Evolutionary conservation across 208 protist genomes (phyloP), one percentile per base, ranked within the genome.

Genomic region (Leishmania turanica): DNA sequence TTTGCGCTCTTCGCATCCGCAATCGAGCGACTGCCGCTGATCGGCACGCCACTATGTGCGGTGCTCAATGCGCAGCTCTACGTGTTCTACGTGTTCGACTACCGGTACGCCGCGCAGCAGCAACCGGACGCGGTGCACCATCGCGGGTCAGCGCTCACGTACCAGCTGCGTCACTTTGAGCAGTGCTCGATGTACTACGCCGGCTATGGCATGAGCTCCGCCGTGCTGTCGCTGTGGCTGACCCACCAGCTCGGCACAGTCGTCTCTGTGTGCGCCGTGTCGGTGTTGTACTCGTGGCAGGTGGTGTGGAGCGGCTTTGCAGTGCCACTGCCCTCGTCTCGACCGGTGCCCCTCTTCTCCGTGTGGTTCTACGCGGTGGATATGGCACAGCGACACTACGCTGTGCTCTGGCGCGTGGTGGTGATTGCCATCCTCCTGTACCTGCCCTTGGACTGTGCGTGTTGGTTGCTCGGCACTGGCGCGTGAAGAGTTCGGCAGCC

Each of bases 1-100:
- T 94, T 89, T 51, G 81, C 88, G n/a, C 34, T 91, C 37, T 74
- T 79, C 42, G 78, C 80, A 24, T 80, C 75, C 80, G 51, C 62
- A 27, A 42, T 87, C 49, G 82, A 56, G 72, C 47, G 77, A 37
- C 40, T 82, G 84, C 76, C 49, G 8, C 17, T 84, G 19, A 51
- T 77, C 24, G 87, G 80, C 7, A 83, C 78, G 1, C 78, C 65
- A 64, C 62, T 86, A 21, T 86, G 78, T 19, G 78, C 89, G 37
- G 70, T 90, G 31, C 83, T 96, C 72, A 92, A 92, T 47, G 84
- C 87, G 17, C 88, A 90, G 73, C 86, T 96, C 40, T 94, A 96
- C 76, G 81, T 84, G 56, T 93, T 96, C 69, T 96, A 94, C 69
- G 90, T 93, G 11, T 96, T 94, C 71, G 89, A 94, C 77, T 96